Evolutionary conservation across 1,139 yeast species (phyloP), one percentile per base, ranked within the genome.

Genomic region (Magnusiomyces paraingens): DNA sequence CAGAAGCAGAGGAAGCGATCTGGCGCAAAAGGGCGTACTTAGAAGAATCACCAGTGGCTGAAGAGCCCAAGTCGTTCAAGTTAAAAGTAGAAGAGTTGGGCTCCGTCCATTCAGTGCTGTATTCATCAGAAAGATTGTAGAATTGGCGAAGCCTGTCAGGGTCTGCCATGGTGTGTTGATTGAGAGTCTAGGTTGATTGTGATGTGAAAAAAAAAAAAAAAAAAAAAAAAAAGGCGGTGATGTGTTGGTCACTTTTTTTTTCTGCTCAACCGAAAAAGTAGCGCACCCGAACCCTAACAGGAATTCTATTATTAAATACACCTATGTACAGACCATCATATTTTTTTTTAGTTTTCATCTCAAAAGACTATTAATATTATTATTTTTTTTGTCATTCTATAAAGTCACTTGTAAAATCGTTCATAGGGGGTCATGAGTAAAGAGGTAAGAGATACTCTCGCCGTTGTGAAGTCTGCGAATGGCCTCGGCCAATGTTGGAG

Each of bases 401-500:
- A 40, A n/a, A 15, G n/a, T 14, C 20, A 40, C 18, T 11, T 20
- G 18, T 18, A 39, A 17, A 21, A 21, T 11, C 6, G 43, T n/a
- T 52, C 59, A 67, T 40, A 66, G 52, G 17, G 86, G 85, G 47
- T 82, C 89, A 70, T 88, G 83, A 59, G 86, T 85, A 70, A 93
- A 93, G 63, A 91, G 77, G 74, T 88, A 93, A 29, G 96, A 86
- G 51, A 91, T 90, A 74, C 95, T 86, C 74, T 93, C 99, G 68
- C 99, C 99, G 68, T 93, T 91, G 73, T 93, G 99, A 67, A 93
- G 79, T 67, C 99, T 84, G 73, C 99, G 84, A 59, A 93, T 86
- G 54, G 95, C 86, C 73, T 91, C 97, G 26, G 96, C 96, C 57
- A 90, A 72, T 14, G 68, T 67, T 40, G 94, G 85, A 60, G 93